Evolutionary conservation across 805 yeast species (phyloP), one percentile per base, ranked within the genome.

Genomic region (Blastobotrys attinorum): DNA sequence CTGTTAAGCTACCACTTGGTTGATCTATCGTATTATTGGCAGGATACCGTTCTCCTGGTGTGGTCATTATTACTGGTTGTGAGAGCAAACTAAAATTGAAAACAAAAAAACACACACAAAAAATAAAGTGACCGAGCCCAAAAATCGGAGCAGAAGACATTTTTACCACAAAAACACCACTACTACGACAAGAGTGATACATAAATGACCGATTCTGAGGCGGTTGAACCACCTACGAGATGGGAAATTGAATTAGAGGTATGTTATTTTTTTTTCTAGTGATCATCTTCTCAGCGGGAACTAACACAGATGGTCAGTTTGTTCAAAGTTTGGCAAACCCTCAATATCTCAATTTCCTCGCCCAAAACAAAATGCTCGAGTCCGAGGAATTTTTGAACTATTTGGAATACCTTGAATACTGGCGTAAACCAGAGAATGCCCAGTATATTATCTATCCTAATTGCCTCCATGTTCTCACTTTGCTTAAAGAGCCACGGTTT

Each of bases 261-360:
- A 39, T 53, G 77, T 57, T 16, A 17, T 11, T 15, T 21, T 3
- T 20, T 10, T 8, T 10, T 2, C 21, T 7, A 7, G 33, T 2
- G 31, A 8, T 2, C 16, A 23, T 4, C 22, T 36, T 6, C 6
- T 20, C 21, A 20, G 23, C 18, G 27, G 16, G 17, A 23, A 18
- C 8, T 3, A 20, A 25, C n/a, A n/a, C 13, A 41, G 40, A 29
- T 31, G 22, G 15, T 11, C 45, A 84, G 75, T 90, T 90, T 64
- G 94, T 90, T 2, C 97, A 90, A 64, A 81, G 95, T 13, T 70
- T 90, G 27, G 86, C 96, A 2, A 92, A 90, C 61, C 79, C 90
- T 37, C 95, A 83, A 60, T 90, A 89, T 58, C 71, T 90, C 44
- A 81, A 86, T 51, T 88, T 78, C 56, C 69, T 90, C 21, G 96